These are phyloP conservation scores for Erythrobasidium yunnanense DNA, from an alignment of 768 basidiomycete genomes.

Conservation along the genomic window DNA sequence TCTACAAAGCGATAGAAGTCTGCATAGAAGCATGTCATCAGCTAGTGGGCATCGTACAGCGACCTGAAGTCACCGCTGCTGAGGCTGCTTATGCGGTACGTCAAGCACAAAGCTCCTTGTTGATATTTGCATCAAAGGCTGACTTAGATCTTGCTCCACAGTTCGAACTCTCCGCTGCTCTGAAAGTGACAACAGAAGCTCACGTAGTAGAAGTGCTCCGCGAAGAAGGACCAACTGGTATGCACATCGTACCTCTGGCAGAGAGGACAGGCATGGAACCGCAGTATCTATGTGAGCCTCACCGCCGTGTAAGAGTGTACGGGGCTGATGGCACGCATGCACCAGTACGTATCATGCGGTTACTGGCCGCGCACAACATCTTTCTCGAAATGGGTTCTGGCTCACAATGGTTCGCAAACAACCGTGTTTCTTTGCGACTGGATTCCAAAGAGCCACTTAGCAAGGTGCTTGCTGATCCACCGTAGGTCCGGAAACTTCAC, in stretches of 20 bases:
- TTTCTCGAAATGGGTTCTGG: slow-evolving; percentile 38
- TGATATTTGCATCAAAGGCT: not conserved
- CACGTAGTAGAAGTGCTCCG: slow-evolving; percentile 46
- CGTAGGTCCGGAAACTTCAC: not conserved
- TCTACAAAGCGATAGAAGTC: slow-evolving; percentile 26
- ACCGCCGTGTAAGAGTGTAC: not conserved
- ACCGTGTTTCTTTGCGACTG: slow-evolving; percentile 19
- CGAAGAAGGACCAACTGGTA: slow-evolving; percentile 41
- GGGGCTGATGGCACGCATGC: not conserved
- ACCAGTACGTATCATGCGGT: slow-evolving; percentile 41
- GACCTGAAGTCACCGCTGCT: slow-evolving; percentile 16
- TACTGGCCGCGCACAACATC: slow-evolving; percentile 40
- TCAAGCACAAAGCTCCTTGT: too few species aligned
- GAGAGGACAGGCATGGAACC: slow-evolving; percentile 40
- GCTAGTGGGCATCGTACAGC: slow-evolving; percentile 20
- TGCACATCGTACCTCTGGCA: slow-evolving; percentile 44
- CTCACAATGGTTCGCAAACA: slow-evolving; percentile 26
- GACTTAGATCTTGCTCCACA: slow-evolving; percentile 8
- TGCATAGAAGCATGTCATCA: slow-evolving; percentile 26
- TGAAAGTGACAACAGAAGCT: slow-evolving; percentile 40
- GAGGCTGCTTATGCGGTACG: slow-evolving; percentile 21
- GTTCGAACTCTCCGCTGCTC: slow-evolving; percentile 34
- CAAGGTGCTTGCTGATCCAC: not conserved
- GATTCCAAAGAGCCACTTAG: slow-evolving; percentile 17
- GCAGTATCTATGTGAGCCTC: slow-evolving; percentile 42